A percentile compares a stretch with the other conserved stretches of the same genome.
Conservation (phyloP, 192 early-diverging fungal genomes). For the Rhizophagus prolifer region DNA sequence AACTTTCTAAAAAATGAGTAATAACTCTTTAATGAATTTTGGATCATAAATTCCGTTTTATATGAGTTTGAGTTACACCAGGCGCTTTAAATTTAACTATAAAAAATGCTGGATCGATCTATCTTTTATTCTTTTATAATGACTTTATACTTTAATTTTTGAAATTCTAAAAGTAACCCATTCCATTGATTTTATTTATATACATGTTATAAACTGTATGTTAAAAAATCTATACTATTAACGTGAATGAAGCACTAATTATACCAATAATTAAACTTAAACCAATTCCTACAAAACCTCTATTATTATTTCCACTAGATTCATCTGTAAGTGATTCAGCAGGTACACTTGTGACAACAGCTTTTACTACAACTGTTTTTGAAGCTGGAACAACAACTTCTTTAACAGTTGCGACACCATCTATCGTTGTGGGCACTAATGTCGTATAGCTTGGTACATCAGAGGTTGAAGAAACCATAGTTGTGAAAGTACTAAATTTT, state of each 20-base stretch:
- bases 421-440: not conserved
- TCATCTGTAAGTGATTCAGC: not conserved
- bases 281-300: too few species aligned
- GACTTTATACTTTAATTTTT: too few species aligned
- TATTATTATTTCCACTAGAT: not conserved
- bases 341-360: not conserved
- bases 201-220: too few species aligned
- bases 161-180: too few species aligned
- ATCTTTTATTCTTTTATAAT: too few species aligned
- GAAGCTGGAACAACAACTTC: not conserved
- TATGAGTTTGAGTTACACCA: too few species aligned
- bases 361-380: not conserved
- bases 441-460: not conserved
- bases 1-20: too few species aligned
- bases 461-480: not conserved
- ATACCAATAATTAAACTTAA: not conserved
- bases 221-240: not conserved
- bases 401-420: not conserved
- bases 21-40: too few species aligned
- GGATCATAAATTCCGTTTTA: too few species aligned
- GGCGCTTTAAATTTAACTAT: too few species aligned
- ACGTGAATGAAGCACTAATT: not conserved
- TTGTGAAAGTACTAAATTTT: not conserved
- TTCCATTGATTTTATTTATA: too few species aligned
- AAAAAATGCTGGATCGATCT: too few species aligned